Evolutionary conservation across 371 early-diverging fungal species (phyloP).

Genomic region (Mucor mucedo): DNA sequence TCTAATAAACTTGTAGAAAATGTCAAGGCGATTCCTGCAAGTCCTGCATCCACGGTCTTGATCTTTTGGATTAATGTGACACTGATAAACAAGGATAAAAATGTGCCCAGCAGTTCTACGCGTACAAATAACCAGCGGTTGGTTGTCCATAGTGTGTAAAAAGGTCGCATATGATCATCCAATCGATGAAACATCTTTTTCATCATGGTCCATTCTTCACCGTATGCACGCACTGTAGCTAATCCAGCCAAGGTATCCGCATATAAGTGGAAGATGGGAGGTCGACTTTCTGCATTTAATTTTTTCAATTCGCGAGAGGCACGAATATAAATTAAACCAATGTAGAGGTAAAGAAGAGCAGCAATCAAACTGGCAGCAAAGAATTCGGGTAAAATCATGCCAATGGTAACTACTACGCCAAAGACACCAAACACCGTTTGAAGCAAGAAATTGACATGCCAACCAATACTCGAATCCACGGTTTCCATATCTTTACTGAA

Average conservation of each 20-base stretch:
- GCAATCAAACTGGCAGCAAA: conserved; percentile 42
- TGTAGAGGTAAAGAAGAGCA: conserved; percentile 38
- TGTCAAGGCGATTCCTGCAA: conserved; percentile 82
- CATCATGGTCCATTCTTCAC: conserved; percentile 49
- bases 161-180: conserved; percentile 78
- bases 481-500: conserved; percentile 88
- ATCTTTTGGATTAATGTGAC: conserved; percentile 56
- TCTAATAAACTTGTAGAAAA: conserved; percentile 68
- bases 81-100: conserved; percentile 72
- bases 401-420: conserved; percentile 73
- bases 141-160: conserved; percentile 79
- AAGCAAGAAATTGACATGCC: conserved; percentile 70
- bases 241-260: conserved; percentile 60
- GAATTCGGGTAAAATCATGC: conserved; percentile 68
- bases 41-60: conserved; percentile 66
- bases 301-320: conserved; percentile 61
- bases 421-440: conserved; percentile 67
- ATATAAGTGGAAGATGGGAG: conserved; percentile 58
- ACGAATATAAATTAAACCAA: conserved; percentile 60
- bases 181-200: conserved; percentile 52
- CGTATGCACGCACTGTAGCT: conserved; percentile 61
- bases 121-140: conserved; percentile 76
- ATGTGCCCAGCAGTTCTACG: conserved; percentile 73
- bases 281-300: conserved; percentile 54
- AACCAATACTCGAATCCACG: conserved; percentile 75